Conservation (phyloP, 768 basidiomycete species). For the Boletus subcaerulescens region DNA sequence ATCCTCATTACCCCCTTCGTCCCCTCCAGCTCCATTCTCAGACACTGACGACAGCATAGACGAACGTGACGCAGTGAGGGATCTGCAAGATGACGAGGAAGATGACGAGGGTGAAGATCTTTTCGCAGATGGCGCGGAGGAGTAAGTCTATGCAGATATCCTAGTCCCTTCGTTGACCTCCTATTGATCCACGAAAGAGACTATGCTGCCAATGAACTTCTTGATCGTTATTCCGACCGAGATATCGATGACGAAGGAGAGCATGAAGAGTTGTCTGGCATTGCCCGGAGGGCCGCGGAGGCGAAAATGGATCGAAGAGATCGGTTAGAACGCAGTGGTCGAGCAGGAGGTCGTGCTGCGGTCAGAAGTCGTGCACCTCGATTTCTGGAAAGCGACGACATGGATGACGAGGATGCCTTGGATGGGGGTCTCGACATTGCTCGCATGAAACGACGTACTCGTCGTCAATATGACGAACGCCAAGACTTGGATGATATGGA, state of each 20-base stretch:
- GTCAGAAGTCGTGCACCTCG: conserved; percentile 79
- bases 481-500: conserved; percentile 89
- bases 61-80: conserved; percentile 62
- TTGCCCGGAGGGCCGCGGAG: conserved; percentile 79
- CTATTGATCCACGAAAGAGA: conserved; percentile 48
- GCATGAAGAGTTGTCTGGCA: conserved; percentile 61
- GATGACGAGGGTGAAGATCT: conserved; percentile 93
- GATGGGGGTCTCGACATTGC: conserved; percentile 63
- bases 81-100: conserved; percentile 67
- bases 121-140: conserved; percentile 75
- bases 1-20: conserved; percentile 83
- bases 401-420: conserved; percentile 71
- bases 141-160: conserved; percentile 43
- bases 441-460: conserved; percentile 76
- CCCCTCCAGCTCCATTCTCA: conserved; percentile 77
- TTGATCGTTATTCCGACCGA: conserved; percentile 85
- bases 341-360: conserved; percentile 70
- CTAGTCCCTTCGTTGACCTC: conserved; percentile 8
- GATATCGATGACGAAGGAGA: conserved; percentile 84
- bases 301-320: conserved; percentile 86
- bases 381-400: conserved; percentile 81
- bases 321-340: conserved; percentile 63
- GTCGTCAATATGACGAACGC: conserved; percentile 93
- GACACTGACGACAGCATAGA: conserved; percentile 83
- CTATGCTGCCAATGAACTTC: conserved; percentile 76